A percentile compares a stretch with the other conserved stretches of the same genome.
These are phyloP conservation scores for Vaccinium macrocarpon DNA, from an alignment of 148 eudicot genomes.

Conservation along the genomic window DNA sequence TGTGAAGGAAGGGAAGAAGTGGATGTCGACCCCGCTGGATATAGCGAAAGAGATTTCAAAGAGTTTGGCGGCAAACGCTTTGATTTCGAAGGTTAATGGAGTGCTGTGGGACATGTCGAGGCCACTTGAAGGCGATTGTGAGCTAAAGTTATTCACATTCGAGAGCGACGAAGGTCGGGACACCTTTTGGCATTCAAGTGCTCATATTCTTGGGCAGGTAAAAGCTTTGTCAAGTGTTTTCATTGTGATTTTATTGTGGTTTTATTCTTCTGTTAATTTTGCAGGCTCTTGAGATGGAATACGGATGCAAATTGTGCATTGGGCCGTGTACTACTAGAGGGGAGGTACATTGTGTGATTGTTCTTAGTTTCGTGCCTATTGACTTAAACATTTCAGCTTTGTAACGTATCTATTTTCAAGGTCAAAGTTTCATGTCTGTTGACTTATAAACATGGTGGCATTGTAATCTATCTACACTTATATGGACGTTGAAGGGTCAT, in stretches of 20 bases:
- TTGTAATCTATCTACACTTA: background rate
- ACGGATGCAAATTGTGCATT: conserved; percentile 91
- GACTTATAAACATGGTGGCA: background rate
- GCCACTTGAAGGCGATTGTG: conserved; percentile 81
- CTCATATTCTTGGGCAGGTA: conserved; percentile 97
- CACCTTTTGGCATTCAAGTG: conserved; percentile 99
- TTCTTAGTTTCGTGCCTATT: background rate
- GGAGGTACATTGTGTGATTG: conserved; percentile 50
- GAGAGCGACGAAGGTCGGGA: conserved; percentile 87
- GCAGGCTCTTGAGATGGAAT: conserved; percentile 79
- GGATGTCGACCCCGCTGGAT: conserved; percentile 65
- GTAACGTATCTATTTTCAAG: background rate
- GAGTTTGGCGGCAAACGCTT: conserved; percentile 72
- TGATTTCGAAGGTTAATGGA: conserved; percentile 76
- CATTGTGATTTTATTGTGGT: background rate
- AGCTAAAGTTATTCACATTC: conserved; percentile 66
- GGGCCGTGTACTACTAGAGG: conserved; percentile 99
- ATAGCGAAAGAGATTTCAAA: conserved; percentile 79
- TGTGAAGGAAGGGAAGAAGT: conserved; percentile 83
- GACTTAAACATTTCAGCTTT: background rate
- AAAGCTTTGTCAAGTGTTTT: conserved; percentile 3
- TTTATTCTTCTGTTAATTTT: conserved; percentile 20
- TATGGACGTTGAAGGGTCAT: background rate
- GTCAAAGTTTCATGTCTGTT: background rate
- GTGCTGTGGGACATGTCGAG: conserved; percentile 89